Evolutionary conservation across 2,329 filamentous ascomycete genomes (phyloP), one percentile per base, ranked within the genome.

Genomic region (Tolypocladium endophyticum): DNA sequence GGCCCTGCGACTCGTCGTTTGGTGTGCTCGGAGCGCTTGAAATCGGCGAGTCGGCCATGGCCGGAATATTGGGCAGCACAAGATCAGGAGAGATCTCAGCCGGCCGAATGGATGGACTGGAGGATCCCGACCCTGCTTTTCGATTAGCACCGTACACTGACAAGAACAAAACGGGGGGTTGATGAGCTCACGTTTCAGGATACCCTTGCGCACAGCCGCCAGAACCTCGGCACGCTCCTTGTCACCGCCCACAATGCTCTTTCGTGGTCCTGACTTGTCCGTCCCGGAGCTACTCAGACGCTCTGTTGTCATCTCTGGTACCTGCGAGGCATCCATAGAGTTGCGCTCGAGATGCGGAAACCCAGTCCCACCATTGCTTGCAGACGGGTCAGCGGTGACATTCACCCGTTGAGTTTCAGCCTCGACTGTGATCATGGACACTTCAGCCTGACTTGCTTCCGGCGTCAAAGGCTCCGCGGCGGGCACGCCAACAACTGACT

Each of bases 361-460:
- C 4, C 88, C 88, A 25, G 89, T 92, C 50, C 86, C 89, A 53
- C 84, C 86, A 56, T 78, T 77, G 59, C 89, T 84, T 4, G 88
- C 83, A 63, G 85, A 81, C 1, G 87, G 84, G 62, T 90, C 82
- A 1, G 81, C 79, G 60, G 88, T 91, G 54, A 92, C 87, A 65
- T 94, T 92, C 61, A 94, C 87, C 62, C 77, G 87, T 66, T 95
- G 90, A 58, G 91, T 83, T 74, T 97, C 93, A 1, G 93, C 94
- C 75, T 99, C 94, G 5, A 94, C 92, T 11, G 90, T 97, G 57
- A 99, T 88, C 85, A 96, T 95, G 0, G 94, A 96, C 1, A 99
- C 89, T 63, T 92, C 83, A n/a, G 90, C 89, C 62, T 89, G 83
- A 68, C 87, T 90, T 7, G 84, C 85, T 68, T 90, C 83, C 1